These are phyloP conservation scores for Elymus sibiricus DNA, from an alignment of 176 grass and related monocot species.

Conservation along the genomic window DNA sequence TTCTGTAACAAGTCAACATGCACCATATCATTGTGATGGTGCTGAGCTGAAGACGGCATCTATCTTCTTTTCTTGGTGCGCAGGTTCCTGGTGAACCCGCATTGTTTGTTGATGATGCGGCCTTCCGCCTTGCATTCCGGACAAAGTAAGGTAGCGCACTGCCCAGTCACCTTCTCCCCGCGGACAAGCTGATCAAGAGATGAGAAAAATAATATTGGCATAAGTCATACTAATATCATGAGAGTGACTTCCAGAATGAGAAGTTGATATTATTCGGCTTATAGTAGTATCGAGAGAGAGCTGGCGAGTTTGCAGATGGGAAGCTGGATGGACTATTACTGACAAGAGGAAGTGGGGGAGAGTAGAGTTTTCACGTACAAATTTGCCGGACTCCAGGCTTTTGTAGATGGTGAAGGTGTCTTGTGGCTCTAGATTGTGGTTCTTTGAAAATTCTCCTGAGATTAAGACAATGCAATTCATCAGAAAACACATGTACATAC, in stretches of 20 bases:
- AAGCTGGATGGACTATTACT: neutral
- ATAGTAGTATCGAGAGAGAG: neutral
- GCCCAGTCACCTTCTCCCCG: slow-evolving; percentile 30
- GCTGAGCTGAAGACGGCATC: neutral
- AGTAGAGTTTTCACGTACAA: slow-evolving; percentile 35
- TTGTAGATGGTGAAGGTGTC: slow-evolving; percentile 60
- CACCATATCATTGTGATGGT: neutral
- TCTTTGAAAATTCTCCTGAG: slow-evolving; percentile 70
- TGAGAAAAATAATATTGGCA: neutral
- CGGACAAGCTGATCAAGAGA: slow-evolving; percentile 38
- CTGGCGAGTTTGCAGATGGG: neutral
- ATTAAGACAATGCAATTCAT: neutral
- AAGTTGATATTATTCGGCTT: no score
- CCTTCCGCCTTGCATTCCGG: slow-evolving; percentile 25
- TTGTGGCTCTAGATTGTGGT: slow-evolving; percentile 43
- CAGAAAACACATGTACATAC: neutral
- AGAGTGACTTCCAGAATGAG: neutral
- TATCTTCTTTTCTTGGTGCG: slow-evolving; percentile 21
- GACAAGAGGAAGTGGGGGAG: neutral
- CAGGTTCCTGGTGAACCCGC: slow-evolving; percentile 25
- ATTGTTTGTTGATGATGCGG: slow-evolving; percentile 3
- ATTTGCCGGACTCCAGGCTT: slow-evolving; percentile 41
- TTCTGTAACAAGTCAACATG: neutral
- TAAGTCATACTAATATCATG: neutral
- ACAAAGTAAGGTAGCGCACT: neutral